A percentile compares a stretch with the other conserved stretches of the same genome.
phyloP scores from a whole-genome alignment of 78 protist genomes.

The Dictyostelium capitatum region DNA sequence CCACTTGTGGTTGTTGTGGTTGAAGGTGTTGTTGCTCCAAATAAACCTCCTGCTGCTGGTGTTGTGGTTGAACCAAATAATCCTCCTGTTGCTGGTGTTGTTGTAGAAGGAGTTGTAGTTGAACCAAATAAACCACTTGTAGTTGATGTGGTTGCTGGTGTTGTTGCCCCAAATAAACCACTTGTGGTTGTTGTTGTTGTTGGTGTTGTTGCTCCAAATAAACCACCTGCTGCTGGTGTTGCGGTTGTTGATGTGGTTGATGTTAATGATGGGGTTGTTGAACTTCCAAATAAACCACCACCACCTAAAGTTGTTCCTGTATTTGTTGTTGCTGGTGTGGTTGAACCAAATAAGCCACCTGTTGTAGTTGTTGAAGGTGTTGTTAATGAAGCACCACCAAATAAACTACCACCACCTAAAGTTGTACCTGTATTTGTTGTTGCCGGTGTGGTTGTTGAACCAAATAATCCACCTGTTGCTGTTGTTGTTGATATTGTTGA shows the following conservation, averaged over 20 bases:
- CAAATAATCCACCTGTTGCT: constrained; percentile 34
- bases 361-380: constrained; percentile 5
- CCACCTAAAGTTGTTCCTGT: not conserved
- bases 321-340: constrained; percentile 1
- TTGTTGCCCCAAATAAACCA: constrained; percentile 18
- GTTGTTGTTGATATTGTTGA: constrained; percentile 6
- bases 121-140: constrained; percentile 14
- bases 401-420: not conserved
- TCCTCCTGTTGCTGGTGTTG: constrained; percentile 19
- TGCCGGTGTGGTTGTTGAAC: constrained; percentile 1
- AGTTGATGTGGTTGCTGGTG: constrained; percentile 13
- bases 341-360: constrained; percentile 48
- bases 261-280: no score
- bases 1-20: not conserved
- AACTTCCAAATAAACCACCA: constrained; percentile 40
- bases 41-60: no score
- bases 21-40: constrained; percentile 11
- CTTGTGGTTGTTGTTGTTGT: constrained; percentile 36
- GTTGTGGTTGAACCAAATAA: constrained; percentile 28
- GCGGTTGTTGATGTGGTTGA: not conserved
- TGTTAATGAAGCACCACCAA: constrained; percentile 43
- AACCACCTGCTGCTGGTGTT: constrained; percentile 7
- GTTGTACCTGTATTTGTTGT: constrained; percentile 6
- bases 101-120: not conserved
- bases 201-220: constrained; percentile 16